phyloP scores from a whole-genome alignment of 169 alveolate genomes.

The Eimeria sp. region DNA sequence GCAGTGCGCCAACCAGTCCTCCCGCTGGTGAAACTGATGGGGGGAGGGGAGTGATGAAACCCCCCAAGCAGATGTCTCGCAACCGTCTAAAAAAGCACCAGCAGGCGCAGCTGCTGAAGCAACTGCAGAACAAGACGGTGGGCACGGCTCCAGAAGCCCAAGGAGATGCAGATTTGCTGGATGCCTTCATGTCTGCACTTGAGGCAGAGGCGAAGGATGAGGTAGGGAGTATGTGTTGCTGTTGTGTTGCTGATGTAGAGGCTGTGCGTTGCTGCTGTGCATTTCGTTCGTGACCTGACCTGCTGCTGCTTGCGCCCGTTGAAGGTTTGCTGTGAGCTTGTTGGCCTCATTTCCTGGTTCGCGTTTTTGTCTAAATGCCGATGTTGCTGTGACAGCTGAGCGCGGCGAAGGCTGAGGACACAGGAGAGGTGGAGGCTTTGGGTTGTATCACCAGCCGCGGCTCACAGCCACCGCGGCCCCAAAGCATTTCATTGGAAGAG shows the following conservation, averaged over 20 bases:
- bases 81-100: conserved; percentile 67
- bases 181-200: conserved; percentile 83
- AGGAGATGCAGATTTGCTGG: conserved; percentile 65
- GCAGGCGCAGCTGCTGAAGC: conserved; percentile 76
- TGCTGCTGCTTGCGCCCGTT: background rate
- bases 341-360: background rate
- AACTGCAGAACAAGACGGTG: conserved; percentile 52
- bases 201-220: conserved; percentile 83
- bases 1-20: background rate
- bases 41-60: conserved; percentile 3
- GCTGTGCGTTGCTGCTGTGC: background rate
- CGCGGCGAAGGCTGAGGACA: conserved; percentile 79
- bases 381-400: conserved; percentile 70
- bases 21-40: conserved; percentile 19
- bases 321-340: background rate
- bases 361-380: background rate
- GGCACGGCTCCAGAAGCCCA: conserved; percentile 40
- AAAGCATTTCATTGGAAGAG: conserved; percentile 79
- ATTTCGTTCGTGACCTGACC: background rate
- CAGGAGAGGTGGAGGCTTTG: conserved; percentile 65
- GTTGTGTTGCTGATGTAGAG: background rate
- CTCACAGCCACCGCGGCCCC: conserved; percentile 34
- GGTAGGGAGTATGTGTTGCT: conserved; percentile 28
- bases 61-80: conserved; percentile 70
- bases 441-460: conserved; percentile 62